phyloP scores from a whole-genome alignment of 139 green algal genomes.

The Penium margaritaceum region DNA sequence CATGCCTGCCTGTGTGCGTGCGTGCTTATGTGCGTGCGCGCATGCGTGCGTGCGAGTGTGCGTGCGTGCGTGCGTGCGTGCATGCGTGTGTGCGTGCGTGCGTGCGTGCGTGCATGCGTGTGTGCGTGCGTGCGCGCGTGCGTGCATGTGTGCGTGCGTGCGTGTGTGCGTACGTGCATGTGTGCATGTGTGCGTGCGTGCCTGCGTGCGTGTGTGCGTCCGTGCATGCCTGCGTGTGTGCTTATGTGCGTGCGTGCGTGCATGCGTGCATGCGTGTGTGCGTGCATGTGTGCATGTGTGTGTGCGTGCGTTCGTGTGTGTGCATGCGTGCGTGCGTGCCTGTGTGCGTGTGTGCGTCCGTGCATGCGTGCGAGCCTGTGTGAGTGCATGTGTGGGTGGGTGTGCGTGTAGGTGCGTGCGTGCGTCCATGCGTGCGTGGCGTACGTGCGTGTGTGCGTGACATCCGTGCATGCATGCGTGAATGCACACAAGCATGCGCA shows the following conservation, averaged over 20 bases:
- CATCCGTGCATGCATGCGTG: background rate
- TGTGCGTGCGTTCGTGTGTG: background rate
- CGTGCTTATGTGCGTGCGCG: background rate
- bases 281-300: background rate
- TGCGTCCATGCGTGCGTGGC: background rate
- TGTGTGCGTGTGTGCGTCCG: background rate
- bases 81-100: background rate
- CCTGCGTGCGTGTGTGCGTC: background rate
- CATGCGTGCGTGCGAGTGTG: background rate
- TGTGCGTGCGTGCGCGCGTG: background rate
- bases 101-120: background rate
- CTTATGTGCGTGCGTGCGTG: background rate
- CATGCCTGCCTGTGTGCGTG: background rate
- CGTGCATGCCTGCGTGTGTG: background rate
- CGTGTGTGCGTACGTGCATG: background rate
- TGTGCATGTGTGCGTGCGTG: background rate
- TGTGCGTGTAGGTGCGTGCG: background rate
- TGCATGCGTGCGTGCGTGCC: background rate
- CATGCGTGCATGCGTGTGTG: background rate
- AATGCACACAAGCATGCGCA: background rate
- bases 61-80: background rate
- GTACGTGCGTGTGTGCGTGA: too few species aligned
- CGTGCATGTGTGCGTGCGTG: background rate
- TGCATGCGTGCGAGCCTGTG: background rate
- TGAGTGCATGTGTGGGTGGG: background rate